Base-by-base conservation (phyloP, 495 filamentous ascomycete species). In the Thermochaetoides thermophila region DNA sequence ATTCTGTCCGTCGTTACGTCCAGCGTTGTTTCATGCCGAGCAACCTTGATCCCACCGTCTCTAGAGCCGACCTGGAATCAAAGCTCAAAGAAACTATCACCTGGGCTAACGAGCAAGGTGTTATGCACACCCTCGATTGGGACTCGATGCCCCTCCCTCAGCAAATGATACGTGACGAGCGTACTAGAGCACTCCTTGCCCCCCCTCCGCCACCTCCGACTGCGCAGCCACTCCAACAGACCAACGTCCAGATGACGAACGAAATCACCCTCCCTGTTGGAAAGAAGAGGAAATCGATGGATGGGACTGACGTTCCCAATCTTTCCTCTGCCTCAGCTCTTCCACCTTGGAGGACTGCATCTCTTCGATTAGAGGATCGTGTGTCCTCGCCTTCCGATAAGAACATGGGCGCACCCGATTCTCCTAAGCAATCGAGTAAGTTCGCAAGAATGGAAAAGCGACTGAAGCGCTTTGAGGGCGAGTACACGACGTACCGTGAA, bases 71-170 rank as follows among this genome's bases (percentile, higher is more conserved):
- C 19, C 81, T 93, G 68, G 78, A 94, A 49, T 60, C 62, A 34
- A 91, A 84, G 45, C 60, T 96, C 32, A 93, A 87, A 57, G 53
- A 78, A 15, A 74, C 84, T 45, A 96, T 99, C 45, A 78, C 78
- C 31, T 61, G 72, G 18, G 82, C 83, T 23, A 82, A 81, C 37
- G 75, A 84, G 42, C 62, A 56, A 40, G 62, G 78, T 32, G 65
- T 66, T 28, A 67, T 95, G 44, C 62, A 74, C 48, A 63, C 59
- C 11, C 69, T 81, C 39, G 71, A 95, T 62, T 99, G 89, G 89
- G 72, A 76, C 30, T 65, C 59, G 14, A 64, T 85, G 61, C 78
- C 80, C 11, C 58, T 96, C n/a, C 89, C 89, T 0, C 89, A 99
- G 56, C 57, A 79, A 34, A 69, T 94, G 57, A 76, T 99, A 25